phyloP scores from a whole-genome alignment of 2,329 filamentous ascomycete genomes.

The Microsporum audouinii region DNA sequence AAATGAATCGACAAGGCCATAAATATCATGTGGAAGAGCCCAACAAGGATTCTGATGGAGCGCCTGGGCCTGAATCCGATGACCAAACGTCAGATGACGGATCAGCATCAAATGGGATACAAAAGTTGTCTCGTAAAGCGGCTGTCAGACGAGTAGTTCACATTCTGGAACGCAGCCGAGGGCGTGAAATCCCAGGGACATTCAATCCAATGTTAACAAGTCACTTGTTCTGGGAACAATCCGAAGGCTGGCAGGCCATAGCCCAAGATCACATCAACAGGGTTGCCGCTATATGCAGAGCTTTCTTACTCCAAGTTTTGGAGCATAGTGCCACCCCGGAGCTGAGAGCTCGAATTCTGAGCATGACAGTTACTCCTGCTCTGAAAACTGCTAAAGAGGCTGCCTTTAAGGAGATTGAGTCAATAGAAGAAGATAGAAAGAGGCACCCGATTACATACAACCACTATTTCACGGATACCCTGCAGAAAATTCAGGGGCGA shows the following conservation, averaged over 20 bases:
- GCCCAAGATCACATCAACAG: constrained; percentile 21
- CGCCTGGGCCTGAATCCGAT: neutral
- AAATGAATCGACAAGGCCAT: constrained; percentile 36
- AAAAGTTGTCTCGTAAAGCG: constrained; percentile 22
- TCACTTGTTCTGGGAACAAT: constrained; percentile 51
- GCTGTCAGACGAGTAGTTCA: constrained; percentile 32
- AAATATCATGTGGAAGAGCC: constrained; percentile 25
- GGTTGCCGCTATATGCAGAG: constrained; percentile 25
- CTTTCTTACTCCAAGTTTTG: constrained; percentile 26
- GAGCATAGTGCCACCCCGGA: constrained; percentile 31
- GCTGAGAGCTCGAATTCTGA: constrained; percentile 29
- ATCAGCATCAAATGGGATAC: neutral
- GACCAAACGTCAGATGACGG: neutral
- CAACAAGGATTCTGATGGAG: constrained; percentile 9
- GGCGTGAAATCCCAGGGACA: constrained; percentile 47
- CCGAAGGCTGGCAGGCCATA: constrained; percentile 39
- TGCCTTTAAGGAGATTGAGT: constrained; percentile 37
- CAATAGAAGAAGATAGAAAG: constrained; percentile 25
- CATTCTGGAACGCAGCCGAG: constrained; percentile 34
- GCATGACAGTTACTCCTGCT: constrained; percentile 14
- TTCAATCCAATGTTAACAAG: constrained; percentile 49
- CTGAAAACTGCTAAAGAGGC: constrained; percentile 26
- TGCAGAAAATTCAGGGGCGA: constrained; percentile 19
- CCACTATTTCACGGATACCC: constrained; percentile 26
- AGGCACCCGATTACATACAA: constrained; percentile 29